Evolutionary conservation across 345 rosid species (phyloP).

Genomic region (Eutrema yunnanense): DNA sequence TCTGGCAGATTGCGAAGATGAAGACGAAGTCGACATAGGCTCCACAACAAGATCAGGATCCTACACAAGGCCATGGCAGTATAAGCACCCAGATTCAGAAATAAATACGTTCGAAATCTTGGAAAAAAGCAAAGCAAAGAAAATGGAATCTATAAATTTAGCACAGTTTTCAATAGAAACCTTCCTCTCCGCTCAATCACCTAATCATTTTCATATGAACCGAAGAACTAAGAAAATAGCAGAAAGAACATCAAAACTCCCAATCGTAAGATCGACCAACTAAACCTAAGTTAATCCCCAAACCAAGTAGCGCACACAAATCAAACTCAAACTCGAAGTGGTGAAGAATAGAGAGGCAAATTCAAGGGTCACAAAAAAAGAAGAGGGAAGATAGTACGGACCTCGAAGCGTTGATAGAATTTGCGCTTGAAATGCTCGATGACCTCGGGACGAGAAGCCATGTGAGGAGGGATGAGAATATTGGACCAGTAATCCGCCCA

Average conservation of each 20-base stretch:
- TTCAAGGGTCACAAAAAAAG: background rate
- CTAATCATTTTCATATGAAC: background rate
- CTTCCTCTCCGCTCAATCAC: background rate
- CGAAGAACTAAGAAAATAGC: background rate
- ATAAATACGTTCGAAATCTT: background rate
- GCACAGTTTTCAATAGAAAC: background rate
- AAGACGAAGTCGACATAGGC: slow-evolving; percentile 61
- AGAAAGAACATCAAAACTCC: background rate
- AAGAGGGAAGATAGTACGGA: slow-evolving; percentile 21
- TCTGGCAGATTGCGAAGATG: slow-evolving; percentile 56
- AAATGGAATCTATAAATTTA: background rate
- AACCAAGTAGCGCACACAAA: slow-evolving; percentile 3
- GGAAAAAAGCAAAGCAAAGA: background rate
- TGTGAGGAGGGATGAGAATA: slow-evolving; percentile 81
- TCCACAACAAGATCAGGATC: slow-evolving; percentile 88
- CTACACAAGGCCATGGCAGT: slow-evolving; percentile 34
- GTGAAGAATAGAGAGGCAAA: background rate
- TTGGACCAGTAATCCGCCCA: slow-evolving; percentile 97
- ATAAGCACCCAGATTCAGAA: slow-evolving; percentile 1
- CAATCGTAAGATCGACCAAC: background rate
- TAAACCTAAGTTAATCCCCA: slow-evolving; percentile 5
- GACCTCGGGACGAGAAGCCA: slow-evolving; percentile 89
- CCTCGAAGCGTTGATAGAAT: slow-evolving; percentile 90
- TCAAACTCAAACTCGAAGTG: background rate
- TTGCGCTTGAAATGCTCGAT: slow-evolving; percentile 86